phyloP scores from a whole-genome alignment of 768 basidiomycete genomes.

The Clavaria fumosa region DNA sequence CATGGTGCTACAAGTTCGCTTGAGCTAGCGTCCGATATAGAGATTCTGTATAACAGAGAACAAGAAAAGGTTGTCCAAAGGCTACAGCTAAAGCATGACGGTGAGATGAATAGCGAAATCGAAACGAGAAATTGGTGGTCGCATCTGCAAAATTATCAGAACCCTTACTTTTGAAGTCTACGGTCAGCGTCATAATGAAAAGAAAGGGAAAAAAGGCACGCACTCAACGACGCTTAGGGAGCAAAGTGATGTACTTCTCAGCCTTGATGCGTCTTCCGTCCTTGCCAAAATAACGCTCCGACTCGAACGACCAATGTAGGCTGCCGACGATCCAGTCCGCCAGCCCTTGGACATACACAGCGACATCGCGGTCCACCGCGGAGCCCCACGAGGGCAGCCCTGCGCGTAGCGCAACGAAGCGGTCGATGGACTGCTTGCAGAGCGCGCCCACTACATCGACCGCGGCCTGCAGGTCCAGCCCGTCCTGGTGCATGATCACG shows the following conservation, averaged over 20 bases:
- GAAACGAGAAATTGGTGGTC: too few relatives aligned
- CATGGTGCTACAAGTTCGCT: too few relatives aligned
- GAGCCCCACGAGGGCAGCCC: slow-evolving; percentile 23
- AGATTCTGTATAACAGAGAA: too few relatives aligned
- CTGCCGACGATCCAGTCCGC: slow-evolving; percentile 22
- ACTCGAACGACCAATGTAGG: slow-evolving; percentile 21
- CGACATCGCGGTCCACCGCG: slow-evolving; percentile 19
- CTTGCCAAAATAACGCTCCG: slow-evolving; percentile 19
- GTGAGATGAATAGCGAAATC: too few relatives aligned
- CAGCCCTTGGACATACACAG: slow-evolving; percentile 23
- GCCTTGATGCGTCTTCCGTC: slow-evolving; percentile 17
- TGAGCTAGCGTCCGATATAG: too few relatives aligned
- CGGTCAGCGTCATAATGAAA: too few relatives aligned
- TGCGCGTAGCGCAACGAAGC: slow-evolving; percentile 18
- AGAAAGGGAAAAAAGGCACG: too few relatives aligned
- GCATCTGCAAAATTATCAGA: too few relatives aligned
- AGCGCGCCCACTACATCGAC: slow-evolving; percentile 23
- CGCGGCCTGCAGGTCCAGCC: slow-evolving; percentile 21
- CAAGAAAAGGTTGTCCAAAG: too few relatives aligned
- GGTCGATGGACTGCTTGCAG: slow-evolving; percentile 16
- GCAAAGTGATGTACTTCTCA: slow-evolving; percentile 10
- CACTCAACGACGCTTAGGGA: too few relatives aligned
- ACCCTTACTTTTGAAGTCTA: too few relatives aligned
- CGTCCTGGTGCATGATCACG: slow-evolving; percentile 24
- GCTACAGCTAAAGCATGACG: too few relatives aligned